These are phyloP conservation scores for Triticum turgidum DNA, from an alignment of 176 grass and related monocot genomes.

Conservation along the genomic window DNA sequence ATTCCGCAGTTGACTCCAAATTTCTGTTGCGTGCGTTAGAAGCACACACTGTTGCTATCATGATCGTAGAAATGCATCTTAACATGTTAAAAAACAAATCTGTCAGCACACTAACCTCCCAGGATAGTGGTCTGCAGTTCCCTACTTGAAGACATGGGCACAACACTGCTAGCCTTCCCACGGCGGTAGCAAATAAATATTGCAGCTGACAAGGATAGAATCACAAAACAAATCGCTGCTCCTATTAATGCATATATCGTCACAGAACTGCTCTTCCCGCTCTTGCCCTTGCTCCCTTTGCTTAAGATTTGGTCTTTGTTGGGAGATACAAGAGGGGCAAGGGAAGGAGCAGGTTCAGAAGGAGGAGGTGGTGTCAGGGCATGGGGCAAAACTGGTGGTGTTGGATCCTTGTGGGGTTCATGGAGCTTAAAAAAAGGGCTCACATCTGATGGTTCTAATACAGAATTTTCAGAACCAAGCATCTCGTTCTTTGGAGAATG, in stretches of 20 bases:
- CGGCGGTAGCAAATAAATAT: conserved; percentile 40
- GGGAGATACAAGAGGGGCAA: background rate
- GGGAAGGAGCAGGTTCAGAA: background rate
- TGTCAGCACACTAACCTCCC: conserved; percentile 47
- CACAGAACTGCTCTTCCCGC: background rate
- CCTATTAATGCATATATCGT: conserved; percentile 40
- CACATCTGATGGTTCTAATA: background rate
- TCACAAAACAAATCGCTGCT: conserved; percentile 36
- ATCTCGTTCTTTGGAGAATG: background rate
- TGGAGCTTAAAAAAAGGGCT: background rate
- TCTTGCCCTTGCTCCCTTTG: conserved; percentile 25
- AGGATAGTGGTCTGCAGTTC: conserved; percentile 49
- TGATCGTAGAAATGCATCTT: background rate
- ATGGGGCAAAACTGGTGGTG: background rate
- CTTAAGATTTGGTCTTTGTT: background rate
- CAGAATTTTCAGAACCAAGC: background rate
- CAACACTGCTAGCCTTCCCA: conserved; percentile 51
- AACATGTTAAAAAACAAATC: conserved; percentile 13
- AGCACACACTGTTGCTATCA: background rate
- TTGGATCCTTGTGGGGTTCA: background rate
- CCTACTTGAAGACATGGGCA: conserved; percentile 62
- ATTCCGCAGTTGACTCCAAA: background rate
- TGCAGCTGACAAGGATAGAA: conserved; percentile 29
- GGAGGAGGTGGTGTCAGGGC: background rate
- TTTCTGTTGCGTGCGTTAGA: conserved; percentile 1